phyloP scores from a whole-genome alignment of 306 rosid genomes.

The Prinsepia uniflora region DNA sequence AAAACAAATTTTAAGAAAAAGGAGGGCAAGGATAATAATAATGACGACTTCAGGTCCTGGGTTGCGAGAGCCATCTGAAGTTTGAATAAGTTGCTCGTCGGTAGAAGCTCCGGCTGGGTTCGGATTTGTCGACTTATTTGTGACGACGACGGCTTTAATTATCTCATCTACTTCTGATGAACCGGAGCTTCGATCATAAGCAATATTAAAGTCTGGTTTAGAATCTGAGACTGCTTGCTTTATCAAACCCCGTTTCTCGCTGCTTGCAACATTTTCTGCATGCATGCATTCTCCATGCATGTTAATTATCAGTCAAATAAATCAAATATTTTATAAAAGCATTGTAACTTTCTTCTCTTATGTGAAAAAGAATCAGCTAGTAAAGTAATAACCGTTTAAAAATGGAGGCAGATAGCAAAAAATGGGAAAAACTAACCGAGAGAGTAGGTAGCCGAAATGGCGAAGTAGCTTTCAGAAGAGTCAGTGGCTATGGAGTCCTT shows the following conservation, averaged over 20 bases:
- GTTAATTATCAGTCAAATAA: background rate
- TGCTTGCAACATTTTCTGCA: background rate
- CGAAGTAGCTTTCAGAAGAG: background rate
- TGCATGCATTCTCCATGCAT: too few relatives aligned
- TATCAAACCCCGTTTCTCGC: background rate
- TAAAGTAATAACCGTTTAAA: too few relatives aligned
- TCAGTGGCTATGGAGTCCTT: background rate
- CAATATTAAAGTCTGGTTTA: background rate
- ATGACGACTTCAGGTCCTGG: background rate
- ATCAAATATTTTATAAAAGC: too few relatives aligned
- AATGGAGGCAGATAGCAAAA: too few relatives aligned
- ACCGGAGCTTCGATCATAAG: background rate
- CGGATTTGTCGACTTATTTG: background rate
- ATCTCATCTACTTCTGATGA: background rate
- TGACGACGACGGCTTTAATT: background rate
- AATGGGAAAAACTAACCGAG: too few relatives aligned
- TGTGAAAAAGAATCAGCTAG: too few relatives aligned
- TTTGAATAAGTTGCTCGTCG: background rate
- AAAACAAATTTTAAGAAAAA: too few relatives aligned
- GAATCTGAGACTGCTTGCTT: background rate
- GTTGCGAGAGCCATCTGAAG: background rate
- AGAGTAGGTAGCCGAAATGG: too few relatives aligned
- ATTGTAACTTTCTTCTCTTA: too few relatives aligned
- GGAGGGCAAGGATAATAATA: too few relatives aligned
- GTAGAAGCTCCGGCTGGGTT: background rate